phyloP scores from a whole-genome alignment of 2,329 filamentous ascomycete species.

The Claviceps monticola region DNA sequence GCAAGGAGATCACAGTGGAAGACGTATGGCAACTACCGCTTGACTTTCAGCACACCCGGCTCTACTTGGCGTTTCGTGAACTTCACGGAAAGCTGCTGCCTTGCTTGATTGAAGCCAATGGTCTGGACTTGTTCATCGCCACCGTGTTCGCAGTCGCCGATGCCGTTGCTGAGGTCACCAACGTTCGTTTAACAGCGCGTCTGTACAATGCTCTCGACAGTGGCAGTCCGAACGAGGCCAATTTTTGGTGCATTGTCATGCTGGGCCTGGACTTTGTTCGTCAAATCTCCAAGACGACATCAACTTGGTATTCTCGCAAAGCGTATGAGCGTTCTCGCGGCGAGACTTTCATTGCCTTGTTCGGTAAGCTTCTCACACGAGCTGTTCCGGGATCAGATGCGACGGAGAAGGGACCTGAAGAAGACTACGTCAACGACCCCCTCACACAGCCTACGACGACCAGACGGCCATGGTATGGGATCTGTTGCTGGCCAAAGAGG shows the following conservation, averaged over 20 bases:
- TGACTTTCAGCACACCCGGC: constrained; percentile 65
- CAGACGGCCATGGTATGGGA: constrained; percentile 8
- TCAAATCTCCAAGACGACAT: constrained; percentile 22
- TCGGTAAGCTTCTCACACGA: constrained; percentile 24
- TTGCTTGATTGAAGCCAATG: constrained; percentile 62
- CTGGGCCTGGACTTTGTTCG: constrained; percentile 19
- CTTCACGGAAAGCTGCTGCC: constrained; percentile 58
- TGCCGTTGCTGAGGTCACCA: constrained; percentile 23
- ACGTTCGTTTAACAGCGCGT: constrained; percentile 23
- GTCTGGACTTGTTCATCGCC: constrained; percentile 60
- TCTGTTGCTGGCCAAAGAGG: constrained; percentile 11
- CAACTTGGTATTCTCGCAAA: constrained; percentile 69
- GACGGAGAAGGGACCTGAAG: constrained; percentile 20
- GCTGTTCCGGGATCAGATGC: constrained; percentile 24
- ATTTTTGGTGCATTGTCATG: constrained; percentile 24
- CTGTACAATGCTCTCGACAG: constrained; percentile 22
- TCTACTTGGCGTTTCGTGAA: constrained; percentile 62
- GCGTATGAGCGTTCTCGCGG: constrained; percentile 74
- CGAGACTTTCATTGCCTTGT: constrained; percentile 36
- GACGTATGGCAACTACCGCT: constrained; percentile 73
- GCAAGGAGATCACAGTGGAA: constrained; percentile 55
- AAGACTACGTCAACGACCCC: constrained; percentile 4
- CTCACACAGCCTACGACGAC: not conserved
- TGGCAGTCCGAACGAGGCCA: constrained; percentile 15
- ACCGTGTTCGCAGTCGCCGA: constrained; percentile 46